phyloP scores from a whole-genome alignment of 768 basidiomycete genomes.

The Mycena epipterygia region DNA sequence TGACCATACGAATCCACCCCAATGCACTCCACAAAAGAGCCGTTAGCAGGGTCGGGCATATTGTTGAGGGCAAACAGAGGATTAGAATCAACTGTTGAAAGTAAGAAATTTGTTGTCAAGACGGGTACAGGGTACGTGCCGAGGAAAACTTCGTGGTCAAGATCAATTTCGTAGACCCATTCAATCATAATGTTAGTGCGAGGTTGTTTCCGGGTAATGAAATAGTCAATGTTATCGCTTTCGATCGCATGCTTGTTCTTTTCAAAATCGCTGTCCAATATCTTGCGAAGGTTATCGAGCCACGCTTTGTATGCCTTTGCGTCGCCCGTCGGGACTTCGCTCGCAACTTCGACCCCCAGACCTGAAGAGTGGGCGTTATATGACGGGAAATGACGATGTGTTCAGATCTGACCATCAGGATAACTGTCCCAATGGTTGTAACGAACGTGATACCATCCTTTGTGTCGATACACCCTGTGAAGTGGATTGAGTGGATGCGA shows the following conservation, averaged over 20 bases:
- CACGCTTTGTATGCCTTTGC: conserved; percentile 32
- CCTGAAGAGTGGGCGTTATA: not conserved
- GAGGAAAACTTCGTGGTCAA: conserved; percentile 45
- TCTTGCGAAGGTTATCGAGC: conserved; percentile 26
- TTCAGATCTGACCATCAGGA: conserved; percentile 27
- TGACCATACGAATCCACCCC: conserved; percentile 37
- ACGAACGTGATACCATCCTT: conserved; percentile 36
- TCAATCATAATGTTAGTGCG: conserved; percentile 40
- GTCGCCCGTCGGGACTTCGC: conserved; percentile 31
- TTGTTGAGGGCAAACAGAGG: conserved; percentile 23
- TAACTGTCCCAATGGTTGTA: conserved; percentile 41
- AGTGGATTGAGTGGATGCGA: not conserved
- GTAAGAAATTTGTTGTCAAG: not conserved
- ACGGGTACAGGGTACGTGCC: conserved; percentile 32
- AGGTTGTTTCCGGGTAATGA: conserved; percentile 21
- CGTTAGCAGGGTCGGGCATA: too few relatives aligned
- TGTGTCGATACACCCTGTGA: conserved; percentile 39
- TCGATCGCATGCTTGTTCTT: conserved; percentile 3
- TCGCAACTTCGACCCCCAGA: conserved; percentile 38
- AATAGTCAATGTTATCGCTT: not conserved
- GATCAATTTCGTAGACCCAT: conserved; percentile 46
- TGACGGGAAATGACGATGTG: not conserved
- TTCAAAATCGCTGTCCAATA: conserved; percentile 26
- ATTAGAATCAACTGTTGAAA: conserved; percentile 37
- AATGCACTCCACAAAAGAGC: conserved; percentile 29